Evolutionary conservation across 2,329 filamentous ascomycete species (phyloP), one percentile per base, ranked within the genome.

Genomic region (Endothia cerciana): DNA sequence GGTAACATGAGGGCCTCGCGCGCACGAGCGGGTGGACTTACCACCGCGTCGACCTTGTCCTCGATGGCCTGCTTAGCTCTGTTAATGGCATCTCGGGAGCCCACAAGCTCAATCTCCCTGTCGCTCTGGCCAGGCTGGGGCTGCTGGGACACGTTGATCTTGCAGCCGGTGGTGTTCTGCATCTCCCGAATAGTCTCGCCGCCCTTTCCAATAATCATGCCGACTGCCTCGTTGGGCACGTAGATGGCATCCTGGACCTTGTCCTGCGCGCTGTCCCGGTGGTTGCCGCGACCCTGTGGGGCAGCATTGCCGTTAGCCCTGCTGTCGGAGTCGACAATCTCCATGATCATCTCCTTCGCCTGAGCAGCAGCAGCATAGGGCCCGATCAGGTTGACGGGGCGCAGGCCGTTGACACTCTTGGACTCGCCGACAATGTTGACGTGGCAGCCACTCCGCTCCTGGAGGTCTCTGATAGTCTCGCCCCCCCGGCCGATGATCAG

Each of bases 121-220:
- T 95, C 90, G 65, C 89, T 85, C 74, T 97, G 93, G 70, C 87
- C 86, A 60, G 91, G 89, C 19, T 91, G 91, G 43, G 89, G 89
- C 8, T 92, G 89, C 73, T 92, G 91, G 40, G 92, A 91, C 33
- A 97, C 93, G 73, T 97, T 97, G 82, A 97, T 97, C 81, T 97
- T 97, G 85, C 94, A 97, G 56, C 92, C 91, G 5, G 92, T 95
- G 40, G 82, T 85, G 74, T 89, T 90, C 77, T 97, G 93, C 90
- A 97, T 96, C 71, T 97, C 92, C 70, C 94, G 93, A 75, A 97
- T 97, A 0, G 93, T 96, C 80, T 97, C 93, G 70, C 93, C 93
- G 65, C 92, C 91, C 82, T 97, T 97, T 70, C 94, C 93, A 68
- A 97, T 97, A 70, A 97, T 97, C 93, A 97, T 97, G 68, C 93